phyloP scores from a whole-genome alignment of 768 basidiomycete species.

The Ephemerocybe angulata region DNA sequence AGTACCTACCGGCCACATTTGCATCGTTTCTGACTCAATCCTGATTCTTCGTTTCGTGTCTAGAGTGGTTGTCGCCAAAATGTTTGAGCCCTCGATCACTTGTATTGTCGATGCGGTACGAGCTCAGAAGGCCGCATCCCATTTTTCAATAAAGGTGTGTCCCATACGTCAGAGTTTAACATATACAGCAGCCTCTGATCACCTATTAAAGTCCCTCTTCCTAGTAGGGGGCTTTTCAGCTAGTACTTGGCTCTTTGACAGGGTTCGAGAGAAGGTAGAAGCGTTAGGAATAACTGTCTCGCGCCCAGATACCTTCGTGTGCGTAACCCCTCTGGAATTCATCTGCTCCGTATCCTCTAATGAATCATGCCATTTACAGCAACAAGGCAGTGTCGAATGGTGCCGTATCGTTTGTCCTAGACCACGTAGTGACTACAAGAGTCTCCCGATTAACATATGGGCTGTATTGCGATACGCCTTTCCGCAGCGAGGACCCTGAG shows the following conservation, averaged over 20 bases:
- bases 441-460: conserved; percentile 25
- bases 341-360: too few relatives aligned
- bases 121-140: conserved; percentile 7
- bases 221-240: conserved; percentile 22
- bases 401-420: conserved; percentile 22
- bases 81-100: conserved; percentile 20
- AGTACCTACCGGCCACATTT: too few relatives aligned
- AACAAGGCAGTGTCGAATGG: conserved; percentile 31
- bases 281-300: neutral
- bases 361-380: too few relatives aligned
- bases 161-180: neutral
- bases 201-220: conserved; percentile 11
- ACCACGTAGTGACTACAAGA: conserved; percentile 20
- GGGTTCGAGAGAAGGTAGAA: conserved; percentile 6
- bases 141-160: conserved; percentile 12
- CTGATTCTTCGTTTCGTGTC: neutral
- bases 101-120: conserved; percentile 15
- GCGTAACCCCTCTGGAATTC: too few relatives aligned
- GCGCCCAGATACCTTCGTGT: conserved; percentile 14
- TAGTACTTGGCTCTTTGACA: conserved; percentile 18
- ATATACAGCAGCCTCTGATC: neutral
- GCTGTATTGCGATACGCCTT: conserved; percentile 26
- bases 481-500: too few relatives aligned
- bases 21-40: neutral
- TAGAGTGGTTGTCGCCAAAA: too few relatives aligned